Evolutionary conservation across 139 green algal genomes (phyloP).

Genomic region (Gonium pectorale): DNA sequence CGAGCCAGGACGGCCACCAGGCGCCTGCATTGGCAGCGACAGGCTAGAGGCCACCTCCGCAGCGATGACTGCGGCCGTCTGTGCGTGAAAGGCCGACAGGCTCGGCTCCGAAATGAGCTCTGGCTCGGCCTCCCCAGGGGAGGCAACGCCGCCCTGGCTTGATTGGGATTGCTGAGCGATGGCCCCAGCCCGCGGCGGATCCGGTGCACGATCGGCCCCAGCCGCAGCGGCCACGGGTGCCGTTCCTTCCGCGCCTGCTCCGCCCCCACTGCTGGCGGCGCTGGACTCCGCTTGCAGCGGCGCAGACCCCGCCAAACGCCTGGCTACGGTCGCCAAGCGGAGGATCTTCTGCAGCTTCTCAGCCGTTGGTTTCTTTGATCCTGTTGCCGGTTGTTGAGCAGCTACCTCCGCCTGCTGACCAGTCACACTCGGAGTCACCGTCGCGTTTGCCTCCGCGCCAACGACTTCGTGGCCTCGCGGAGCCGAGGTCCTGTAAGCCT

Average conservation of each 20-base stretch:
- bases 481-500: too few relatives aligned
- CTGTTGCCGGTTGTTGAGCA: background rate
- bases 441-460: too few relatives aligned
- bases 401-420: too few relatives aligned
- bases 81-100: background rate
- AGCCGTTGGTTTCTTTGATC: background rate
- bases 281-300: background rate
- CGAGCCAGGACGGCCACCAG: too few relatives aligned
- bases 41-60: background rate
- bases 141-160: background rate
- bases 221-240: background rate
- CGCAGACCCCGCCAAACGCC: background rate
- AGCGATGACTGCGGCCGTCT: background rate
- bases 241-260: background rate
- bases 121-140: too few relatives aligned
- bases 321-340: background rate
- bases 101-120: slow-evolving; percentile 11
- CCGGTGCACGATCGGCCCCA: background rate
- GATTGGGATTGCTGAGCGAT: background rate
- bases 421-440: too few relatives aligned
- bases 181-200: too few relatives aligned
- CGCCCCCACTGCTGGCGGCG: background rate
- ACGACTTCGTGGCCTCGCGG: too few relatives aligned
- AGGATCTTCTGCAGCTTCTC: slow-evolving; percentile 30
- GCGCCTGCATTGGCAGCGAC: too few relatives aligned